Conservation (phyloP, 345 rosid genomes). For the Crucihimalaya himalaica region DNA sequence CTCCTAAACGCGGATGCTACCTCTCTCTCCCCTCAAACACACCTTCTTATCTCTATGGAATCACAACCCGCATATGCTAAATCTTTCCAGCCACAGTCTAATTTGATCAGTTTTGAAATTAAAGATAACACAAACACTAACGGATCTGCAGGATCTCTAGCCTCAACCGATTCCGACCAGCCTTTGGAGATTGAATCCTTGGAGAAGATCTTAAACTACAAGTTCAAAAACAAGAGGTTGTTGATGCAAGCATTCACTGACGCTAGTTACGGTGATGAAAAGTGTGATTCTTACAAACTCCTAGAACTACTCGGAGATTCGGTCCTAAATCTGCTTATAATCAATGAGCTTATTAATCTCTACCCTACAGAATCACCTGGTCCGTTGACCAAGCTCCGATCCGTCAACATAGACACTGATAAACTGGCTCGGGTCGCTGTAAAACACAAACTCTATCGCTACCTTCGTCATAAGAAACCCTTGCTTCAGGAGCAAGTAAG, state of each 20-base stretch:
- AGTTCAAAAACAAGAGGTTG: conserved; percentile 47
- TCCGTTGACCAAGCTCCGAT: conserved; percentile 60
- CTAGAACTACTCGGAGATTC: conserved; percentile 63
- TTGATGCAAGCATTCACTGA: conserved; percentile 65
- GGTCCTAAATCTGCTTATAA: conserved; percentile 44
- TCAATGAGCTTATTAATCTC: neutral
- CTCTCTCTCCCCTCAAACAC: neutral
- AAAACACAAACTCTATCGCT: conserved; percentile 50
- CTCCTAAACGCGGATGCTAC: too few species aligned
- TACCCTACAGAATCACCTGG: conserved; percentile 42
- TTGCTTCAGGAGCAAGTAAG: conserved; percentile 63
- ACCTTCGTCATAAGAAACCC: conserved; percentile 60
- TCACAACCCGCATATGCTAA: conserved; percentile 3
- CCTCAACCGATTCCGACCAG: neutral
- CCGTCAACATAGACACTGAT: conserved; percentile 64
- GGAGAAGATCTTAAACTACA: conserved; percentile 52
- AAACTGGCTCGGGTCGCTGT: conserved; percentile 68
- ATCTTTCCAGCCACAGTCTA: neutral
- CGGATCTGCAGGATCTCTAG: too few species aligned
- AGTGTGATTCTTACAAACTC: conserved; percentile 46
- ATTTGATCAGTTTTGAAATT: neutral
- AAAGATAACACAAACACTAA: conserved; percentile 3
- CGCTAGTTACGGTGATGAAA: conserved; percentile 26
- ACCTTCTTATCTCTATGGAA: neutral
- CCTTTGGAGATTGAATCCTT: conserved; percentile 39